These are phyloP conservation scores for Rauvolfia tetraphylla DNA, from an alignment of 257 asterid species.

Conservation along the genomic window DNA sequence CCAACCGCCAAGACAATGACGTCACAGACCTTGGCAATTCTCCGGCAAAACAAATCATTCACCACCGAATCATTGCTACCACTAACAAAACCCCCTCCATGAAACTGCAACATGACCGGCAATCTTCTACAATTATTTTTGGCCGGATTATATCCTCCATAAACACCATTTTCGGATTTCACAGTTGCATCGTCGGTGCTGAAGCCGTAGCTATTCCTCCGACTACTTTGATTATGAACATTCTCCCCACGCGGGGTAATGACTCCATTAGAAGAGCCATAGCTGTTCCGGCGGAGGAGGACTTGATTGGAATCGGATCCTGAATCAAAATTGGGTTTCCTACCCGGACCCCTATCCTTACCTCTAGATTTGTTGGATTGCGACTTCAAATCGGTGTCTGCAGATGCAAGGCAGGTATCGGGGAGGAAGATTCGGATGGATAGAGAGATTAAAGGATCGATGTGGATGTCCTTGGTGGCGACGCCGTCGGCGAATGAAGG, in stretches of 20 bases:
- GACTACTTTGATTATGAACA: conserved; percentile 19
- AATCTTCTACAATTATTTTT: conserved; percentile 44
- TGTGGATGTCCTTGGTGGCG: conserved; percentile 86
- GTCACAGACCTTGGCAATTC: conserved; percentile 75
- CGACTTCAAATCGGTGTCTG: conserved; percentile 28
- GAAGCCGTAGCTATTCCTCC: conserved; percentile 60
- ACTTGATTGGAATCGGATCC: conserved; percentile 37
- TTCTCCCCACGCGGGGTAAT: conserved; percentile 24
- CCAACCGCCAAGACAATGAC: conserved; percentile 91
- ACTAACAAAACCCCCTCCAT: conserved; percentile 90
- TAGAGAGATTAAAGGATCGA: conserved; percentile 74
- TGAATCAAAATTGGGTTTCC: conserved; percentile 2
- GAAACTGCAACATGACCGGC: conserved; percentile 83
- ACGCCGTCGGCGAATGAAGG: conserved; percentile 91
- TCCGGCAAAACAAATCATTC: conserved; percentile 76
- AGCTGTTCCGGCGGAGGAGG: conserved; percentile 48
- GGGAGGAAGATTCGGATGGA: conserved; percentile 84
- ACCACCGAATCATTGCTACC: conserved; percentile 82
- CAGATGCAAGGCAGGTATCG: conserved; percentile 54
- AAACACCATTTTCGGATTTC: conserved; percentile 49
- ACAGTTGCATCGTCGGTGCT: conserved; percentile 37
- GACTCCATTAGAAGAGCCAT: conserved; percentile 30
- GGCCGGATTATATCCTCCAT: conserved; percentile 69
- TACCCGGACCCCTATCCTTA: conserved; percentile 14
- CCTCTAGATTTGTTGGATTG: conserved; percentile 26